Conservation (phyloP, 1,284 basidiomycete genomes). For the Peniophora sp. region DNA sequence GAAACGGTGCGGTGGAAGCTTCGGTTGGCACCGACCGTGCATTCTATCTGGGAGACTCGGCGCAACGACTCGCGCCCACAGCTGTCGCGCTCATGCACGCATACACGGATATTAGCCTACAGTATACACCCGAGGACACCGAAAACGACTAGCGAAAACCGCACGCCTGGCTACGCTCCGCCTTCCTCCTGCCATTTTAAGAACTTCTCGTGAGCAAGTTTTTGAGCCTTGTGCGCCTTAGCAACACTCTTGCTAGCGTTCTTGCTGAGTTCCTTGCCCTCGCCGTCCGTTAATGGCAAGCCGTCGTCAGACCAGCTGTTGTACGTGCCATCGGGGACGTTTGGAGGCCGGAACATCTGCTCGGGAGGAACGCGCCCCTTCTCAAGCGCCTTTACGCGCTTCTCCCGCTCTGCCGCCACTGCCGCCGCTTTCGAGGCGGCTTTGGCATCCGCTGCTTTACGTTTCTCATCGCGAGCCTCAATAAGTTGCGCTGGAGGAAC, state of each 20-base stretch:
- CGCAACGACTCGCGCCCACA: no score
- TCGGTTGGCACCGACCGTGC: no score
- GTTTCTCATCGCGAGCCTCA: slow-evolving; percentile 85
- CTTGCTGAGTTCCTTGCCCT: slow-evolving; percentile 85
- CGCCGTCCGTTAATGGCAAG: slow-evolving; percentile 75
- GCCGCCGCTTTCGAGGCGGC: slow-evolving; percentile 74
- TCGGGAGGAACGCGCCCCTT: slow-evolving; percentile 73
- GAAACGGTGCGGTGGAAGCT: no score
- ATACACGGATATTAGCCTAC: no score
- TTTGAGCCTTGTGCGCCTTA: slow-evolving; percentile 77
- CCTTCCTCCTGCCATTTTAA: slow-evolving; percentile 46
- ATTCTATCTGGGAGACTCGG: no score
- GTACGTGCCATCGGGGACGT: slow-evolving; percentile 64
- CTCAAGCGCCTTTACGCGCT: slow-evolving; percentile 78
- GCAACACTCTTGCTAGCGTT: slow-evolving; percentile 71
- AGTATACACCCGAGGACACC: no score
- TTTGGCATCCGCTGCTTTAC: slow-evolving; percentile 70
- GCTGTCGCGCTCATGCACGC: no score
- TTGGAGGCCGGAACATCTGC: slow-evolving; percentile 82
- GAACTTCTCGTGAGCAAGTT: slow-evolving; percentile 74
- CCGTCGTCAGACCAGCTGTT: slow-evolving; percentile 81
- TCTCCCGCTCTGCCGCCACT: slow-evolving; percentile 66
- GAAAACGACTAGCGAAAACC: no score
- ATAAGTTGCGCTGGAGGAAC: slow-evolving; percentile 81
- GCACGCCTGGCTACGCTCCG: slow-evolving; percentile 4